Base-by-base conservation (phyloP, 805 yeast genomes). In the Wickerhamiella lipophila region DNA sequence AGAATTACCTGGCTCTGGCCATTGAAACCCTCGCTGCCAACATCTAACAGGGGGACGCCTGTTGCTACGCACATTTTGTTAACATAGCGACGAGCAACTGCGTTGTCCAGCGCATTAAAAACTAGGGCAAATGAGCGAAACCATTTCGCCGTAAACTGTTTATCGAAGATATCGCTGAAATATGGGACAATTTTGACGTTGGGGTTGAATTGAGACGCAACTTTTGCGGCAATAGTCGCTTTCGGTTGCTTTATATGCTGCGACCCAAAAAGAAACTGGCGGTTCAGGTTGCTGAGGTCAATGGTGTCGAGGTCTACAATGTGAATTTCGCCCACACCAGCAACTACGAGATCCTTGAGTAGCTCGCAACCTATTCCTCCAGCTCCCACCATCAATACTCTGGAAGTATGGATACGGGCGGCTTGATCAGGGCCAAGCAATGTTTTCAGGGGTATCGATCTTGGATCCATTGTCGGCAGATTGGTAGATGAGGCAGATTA, bases 301-400 rank as follows among this genome's bases (percentile, higher is more conserved):
- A 92, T 85, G 0, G 97, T 92, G 61, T 92, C 99, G 49, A 92
- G 71, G 66, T 92, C 99, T n/a, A 88, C 64, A 8, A 59, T 36
- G 43, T 59, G 61, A 27, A 59, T 52, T 47, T 56, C 59, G 38
- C 58, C 57, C 13, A 59, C 56, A 32, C 98, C 98, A 76, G 88
- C 75, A 73, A 92, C 74, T 4, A 96, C 96, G 95, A 97, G 88
- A 60, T 87, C 92, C 66, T 92, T 92, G 61, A 92, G 71, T 87
- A 92, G 88, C 69, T 92, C 99, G 70, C 98, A 92, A 32, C 99
- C 99, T 70, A 92, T 92, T n/a, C 98, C 99, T 63, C 99, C 99
- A 1, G 96, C 88, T 32, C 99, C 99, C 32, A 92, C 98, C 54
- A 92, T 72, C 66, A 92, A 88, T 1, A 88, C 85, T 19, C 52